Evolutionary conservation across 371 early-diverging fungal species (phyloP).

Genomic region (Rhizopus arrhizus): DNA sequence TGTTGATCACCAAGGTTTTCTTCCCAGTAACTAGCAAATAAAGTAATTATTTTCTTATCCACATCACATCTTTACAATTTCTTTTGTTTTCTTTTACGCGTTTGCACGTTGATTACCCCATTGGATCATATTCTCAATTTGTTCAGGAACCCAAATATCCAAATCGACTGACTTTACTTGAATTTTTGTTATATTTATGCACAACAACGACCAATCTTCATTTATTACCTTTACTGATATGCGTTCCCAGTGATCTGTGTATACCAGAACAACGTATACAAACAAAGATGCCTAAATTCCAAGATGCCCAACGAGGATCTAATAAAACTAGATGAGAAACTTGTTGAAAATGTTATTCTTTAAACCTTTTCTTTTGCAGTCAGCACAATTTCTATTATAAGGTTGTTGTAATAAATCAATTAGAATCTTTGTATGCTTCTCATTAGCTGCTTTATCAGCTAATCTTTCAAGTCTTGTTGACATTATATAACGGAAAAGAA

Average conservation of each 20-base stretch:
- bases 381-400: constrained; percentile 71
- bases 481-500: constrained; percentile 41
- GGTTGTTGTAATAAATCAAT: constrained; percentile 61
- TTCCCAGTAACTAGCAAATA: constrained; percentile 53
- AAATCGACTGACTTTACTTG: constrained; percentile 77
- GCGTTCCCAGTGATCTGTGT: constrained; percentile 78
- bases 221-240: constrained; percentile 71
- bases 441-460: constrained; percentile 66
- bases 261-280: constrained; percentile 81
- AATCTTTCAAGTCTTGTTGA: constrained; percentile 67
- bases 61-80: neutral
- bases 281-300: constrained; percentile 79
- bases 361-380: constrained; percentile 73
- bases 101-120: constrained; percentile 80
- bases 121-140: constrained; percentile 70
- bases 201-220: neutral
- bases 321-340: neutral
- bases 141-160: constrained; percentile 79
- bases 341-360: neutral
- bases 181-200: neutral
- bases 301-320: constrained; percentile 86
- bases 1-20: constrained; percentile 33
- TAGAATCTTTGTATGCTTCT: constrained; percentile 65
- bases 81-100: constrained; percentile 18
- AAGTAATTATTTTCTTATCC: neutral